phyloP scores from a whole-genome alignment of 371 early-diverging fungal species.

The Mortierella sp. region DNA sequence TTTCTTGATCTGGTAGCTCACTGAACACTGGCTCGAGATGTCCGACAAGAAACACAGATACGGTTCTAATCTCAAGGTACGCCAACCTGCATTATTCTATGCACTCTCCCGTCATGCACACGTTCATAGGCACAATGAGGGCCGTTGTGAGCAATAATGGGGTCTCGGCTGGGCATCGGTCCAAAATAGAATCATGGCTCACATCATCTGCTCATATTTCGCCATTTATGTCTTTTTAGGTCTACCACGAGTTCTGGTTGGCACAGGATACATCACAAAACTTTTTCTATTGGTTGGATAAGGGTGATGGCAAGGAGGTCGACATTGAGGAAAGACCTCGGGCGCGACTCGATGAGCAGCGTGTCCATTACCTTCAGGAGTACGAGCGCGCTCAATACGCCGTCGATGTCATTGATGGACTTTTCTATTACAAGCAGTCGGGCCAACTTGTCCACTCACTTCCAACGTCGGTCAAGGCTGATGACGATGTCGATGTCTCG shows the following conservation, averaged over 20 bases:
- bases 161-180: background rate
- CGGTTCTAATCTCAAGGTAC: slow-evolving; percentile 60
- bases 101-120: background rate
- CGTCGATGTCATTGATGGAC: slow-evolving; percentile 47
- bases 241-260: slow-evolving; percentile 57
- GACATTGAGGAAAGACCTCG: slow-evolving; percentile 45
- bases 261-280: slow-evolving; percentile 43
- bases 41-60: slow-evolving; percentile 59
- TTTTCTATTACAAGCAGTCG: slow-evolving; percentile 40
- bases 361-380: slow-evolving; percentile 47
- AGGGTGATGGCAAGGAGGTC: slow-evolving; percentile 54
- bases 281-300: slow-evolving; percentile 61
- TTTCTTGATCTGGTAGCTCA: slow-evolving; percentile 29
- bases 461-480: slow-evolving; percentile 23
- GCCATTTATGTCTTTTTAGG: background rate
- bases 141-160: background rate
- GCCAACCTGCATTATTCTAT: background rate
- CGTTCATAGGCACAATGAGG: background rate
- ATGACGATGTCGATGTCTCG: slow-evolving; percentile 30
- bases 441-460: slow-evolving; percentile 51
- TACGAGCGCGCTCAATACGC: slow-evolving; percentile 49
- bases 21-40: slow-evolving; percentile 61
- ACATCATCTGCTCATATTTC: slow-evolving; percentile 17
- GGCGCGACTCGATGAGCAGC: slow-evolving; percentile 35
- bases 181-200: background rate